Evolutionary conservation across 202 grass and related monocot genomes (phyloP).

Genomic region (Tripidium arundinaceum): DNA sequence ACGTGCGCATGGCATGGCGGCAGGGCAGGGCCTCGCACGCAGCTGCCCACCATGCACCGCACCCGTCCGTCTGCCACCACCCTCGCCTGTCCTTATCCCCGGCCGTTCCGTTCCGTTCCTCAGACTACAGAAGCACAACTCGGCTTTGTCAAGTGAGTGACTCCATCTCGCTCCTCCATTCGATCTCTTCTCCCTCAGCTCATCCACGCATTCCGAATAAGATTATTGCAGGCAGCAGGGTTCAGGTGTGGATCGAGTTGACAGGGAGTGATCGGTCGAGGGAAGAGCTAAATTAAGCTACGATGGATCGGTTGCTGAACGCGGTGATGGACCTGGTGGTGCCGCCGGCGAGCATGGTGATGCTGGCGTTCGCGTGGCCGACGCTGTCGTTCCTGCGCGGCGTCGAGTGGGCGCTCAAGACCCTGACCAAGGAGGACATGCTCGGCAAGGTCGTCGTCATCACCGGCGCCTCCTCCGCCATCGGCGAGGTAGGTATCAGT

Average conservation of each 20-base stretch:
- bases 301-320: slow-evolving; percentile 40
- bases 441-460: slow-evolving; percentile 71
- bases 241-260: too few relatives aligned
- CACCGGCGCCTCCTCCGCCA: slow-evolving; percentile 79
- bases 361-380: slow-evolving; percentile 89
- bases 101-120: not conserved
- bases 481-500: slow-evolving; percentile 49
- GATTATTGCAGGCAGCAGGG: too few relatives aligned
- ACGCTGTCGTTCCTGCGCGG: slow-evolving; percentile 65
- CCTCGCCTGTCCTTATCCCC: slow-evolving; percentile 13
- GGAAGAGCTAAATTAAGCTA: too few relatives aligned
- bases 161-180: too few relatives aligned
- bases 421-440: slow-evolving; percentile 62
- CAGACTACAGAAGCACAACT: not conserved
- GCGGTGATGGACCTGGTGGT: slow-evolving; percentile 65
- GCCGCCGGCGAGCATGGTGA: slow-evolving; percentile 90
- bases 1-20: slow-evolving; percentile 6
- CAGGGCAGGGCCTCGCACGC: not conserved
- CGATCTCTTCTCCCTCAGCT: not conserved
- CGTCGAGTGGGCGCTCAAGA: slow-evolving; percentile 58
- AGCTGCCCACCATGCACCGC: too few relatives aligned
- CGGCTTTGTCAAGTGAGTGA: not conserved
- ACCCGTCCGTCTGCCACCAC: not conserved
- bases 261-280: too few relatives aligned
- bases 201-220: not conserved